Percentiles rank a stretch among this genome's conserved stretches.
phyloP scores from a whole-genome alignment of 2,329 filamentous ascomycete genomes.

The Fusarium sp. region DNA sequence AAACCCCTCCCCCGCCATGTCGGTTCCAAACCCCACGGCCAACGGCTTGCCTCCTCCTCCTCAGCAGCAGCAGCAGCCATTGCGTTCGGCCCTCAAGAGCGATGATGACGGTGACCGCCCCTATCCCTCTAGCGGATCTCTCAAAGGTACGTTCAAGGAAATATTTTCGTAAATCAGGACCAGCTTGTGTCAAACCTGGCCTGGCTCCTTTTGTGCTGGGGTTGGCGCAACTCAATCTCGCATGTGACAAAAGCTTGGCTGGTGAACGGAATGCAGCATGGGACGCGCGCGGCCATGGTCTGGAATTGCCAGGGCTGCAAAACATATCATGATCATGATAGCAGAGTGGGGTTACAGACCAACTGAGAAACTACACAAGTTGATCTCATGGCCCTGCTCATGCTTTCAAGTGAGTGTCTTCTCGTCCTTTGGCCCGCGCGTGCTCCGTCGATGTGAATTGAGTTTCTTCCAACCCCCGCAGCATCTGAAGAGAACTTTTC shows the following conservation, averaged over 20 bases:
- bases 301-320: not conserved
- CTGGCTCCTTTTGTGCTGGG: not conserved
- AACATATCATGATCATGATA: conserved; percentile 7
- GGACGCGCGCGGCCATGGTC: not conserved
- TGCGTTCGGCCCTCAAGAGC: conserved; percentile 62
- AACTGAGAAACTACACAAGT: not conserved
- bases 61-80: conserved; percentile 50
- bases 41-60: conserved; percentile 36
- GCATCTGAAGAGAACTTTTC: not conserved
- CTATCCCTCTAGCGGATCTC: conserved; percentile 54
- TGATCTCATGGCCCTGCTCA: conserved; percentile 9
- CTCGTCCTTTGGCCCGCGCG: not conserved
- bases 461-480: conserved; percentile 2
- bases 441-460: not conserved
- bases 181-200: not conserved
- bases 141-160: conserved; percentile 60
- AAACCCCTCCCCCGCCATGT: conserved; percentile 43
- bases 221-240: conserved; percentile 20
- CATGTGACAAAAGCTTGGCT: conserved; percentile 17
- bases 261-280: conserved; percentile 1
- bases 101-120: conserved; percentile 60
- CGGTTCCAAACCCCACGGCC: conserved; percentile 43
- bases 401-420: conserved; percentile 24
- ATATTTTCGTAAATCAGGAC: not conserved
- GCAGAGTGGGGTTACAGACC: not conserved